phyloP scores from a whole-genome alignment of 169 alveolate genomes.

The Blepharisma undulans region DNA sequence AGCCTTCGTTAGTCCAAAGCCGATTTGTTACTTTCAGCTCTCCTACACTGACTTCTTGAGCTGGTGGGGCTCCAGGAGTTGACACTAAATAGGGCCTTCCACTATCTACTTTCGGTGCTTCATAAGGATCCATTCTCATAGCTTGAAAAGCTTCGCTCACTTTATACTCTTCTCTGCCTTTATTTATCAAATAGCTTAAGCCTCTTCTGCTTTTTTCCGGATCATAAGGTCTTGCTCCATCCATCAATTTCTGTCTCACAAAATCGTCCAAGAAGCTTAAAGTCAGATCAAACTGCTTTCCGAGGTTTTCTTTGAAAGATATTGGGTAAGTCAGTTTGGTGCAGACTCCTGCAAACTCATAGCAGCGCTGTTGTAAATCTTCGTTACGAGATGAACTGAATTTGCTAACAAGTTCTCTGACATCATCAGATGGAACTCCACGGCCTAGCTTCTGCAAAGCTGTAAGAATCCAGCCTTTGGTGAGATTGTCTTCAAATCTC shows the following conservation, averaged over 20 bases:
- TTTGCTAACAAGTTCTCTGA: not conserved
- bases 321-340: not conserved
- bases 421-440: not conserved
- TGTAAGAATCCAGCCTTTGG: slow-evolving; percentile 33
- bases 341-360: slow-evolving; percentile 31
- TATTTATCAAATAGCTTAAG: not conserved
- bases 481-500: not conserved
- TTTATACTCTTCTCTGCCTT: slow-evolving; percentile 17
- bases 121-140: slow-evolving; percentile 17
- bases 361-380: slow-evolving; percentile 28
- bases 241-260: not conserved
- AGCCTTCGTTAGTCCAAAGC: slow-evolving; percentile 28
- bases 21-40: not conserved
- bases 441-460: slow-evolving; percentile 24
- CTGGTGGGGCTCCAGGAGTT: not conserved
- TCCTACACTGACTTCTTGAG: not conserved
- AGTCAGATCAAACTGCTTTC: not conserved
- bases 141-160: slow-evolving; percentile 1
- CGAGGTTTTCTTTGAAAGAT: slow-evolving; percentile 8
- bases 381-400: slow-evolving; percentile 9
- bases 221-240: slow-evolving; percentile 34
- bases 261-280: slow-evolving; percentile 2
- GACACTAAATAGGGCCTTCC: not conserved
- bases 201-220: not conserved
- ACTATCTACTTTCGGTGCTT: not conserved